Evolutionary conservation across 768 basidiomycete species (phyloP).

Genomic region (Pholiota microspora): DNA sequence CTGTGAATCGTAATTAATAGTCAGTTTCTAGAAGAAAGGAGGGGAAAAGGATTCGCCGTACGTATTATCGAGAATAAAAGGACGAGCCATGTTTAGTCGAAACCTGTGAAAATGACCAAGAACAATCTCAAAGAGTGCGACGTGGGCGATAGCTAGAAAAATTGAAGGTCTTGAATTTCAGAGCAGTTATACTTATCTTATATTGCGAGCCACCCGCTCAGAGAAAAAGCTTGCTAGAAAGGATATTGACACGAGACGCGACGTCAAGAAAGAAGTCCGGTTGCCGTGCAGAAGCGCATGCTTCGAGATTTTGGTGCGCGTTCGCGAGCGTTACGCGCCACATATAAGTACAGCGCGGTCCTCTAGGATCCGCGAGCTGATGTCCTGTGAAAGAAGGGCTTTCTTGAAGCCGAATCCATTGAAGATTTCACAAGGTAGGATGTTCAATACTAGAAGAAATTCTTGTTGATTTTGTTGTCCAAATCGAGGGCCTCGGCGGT

Average conservation of each 20-base stretch:
- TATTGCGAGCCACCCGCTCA: neutral
- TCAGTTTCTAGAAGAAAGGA: neutral
- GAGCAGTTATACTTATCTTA: constrained; percentile 1
- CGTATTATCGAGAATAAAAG: constrained; percentile 17
- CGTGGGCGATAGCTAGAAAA: neutral
- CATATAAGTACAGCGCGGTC: neutral
- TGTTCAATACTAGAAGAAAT: too few species aligned
- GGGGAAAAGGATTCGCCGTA: constrained; percentile 4
- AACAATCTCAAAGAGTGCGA: neutral
- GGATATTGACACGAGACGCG: constrained; percentile 6
- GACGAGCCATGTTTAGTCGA: constrained; percentile 3
- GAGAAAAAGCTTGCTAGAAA: constrained; percentile 6
- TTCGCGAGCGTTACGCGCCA: neutral
- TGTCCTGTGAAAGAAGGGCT: neutral
- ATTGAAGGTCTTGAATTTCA: neutral
- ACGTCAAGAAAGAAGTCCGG: constrained; percentile 11
- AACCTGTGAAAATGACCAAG: neutral
- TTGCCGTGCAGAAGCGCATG: neutral
- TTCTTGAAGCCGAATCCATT: neutral
- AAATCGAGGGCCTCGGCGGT: neutral
- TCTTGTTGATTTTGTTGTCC: too few species aligned
- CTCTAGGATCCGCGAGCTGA: neutral
- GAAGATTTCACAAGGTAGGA: neutral
- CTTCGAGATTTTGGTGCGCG: neutral
- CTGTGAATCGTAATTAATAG: constrained; percentile 2